phyloP scores from a whole-genome alignment of 2,329 filamentous ascomycete species.

The Juglanconis juglandina region DNA sequence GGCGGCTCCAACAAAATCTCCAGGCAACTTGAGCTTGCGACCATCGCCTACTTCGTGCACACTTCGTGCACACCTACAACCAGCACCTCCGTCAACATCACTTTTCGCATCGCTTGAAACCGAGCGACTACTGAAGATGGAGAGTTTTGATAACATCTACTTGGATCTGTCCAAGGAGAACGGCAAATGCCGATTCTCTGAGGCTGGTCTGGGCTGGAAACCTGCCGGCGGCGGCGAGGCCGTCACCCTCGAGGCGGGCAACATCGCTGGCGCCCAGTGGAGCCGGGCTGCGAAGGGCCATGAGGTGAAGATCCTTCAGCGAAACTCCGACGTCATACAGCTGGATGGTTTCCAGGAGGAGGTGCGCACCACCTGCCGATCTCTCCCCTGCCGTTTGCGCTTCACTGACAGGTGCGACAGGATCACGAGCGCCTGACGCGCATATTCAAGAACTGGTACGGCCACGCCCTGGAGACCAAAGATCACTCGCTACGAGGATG shows the following conservation, averaged over 20 bases:
- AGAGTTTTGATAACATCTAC: slow-evolving; percentile 97
- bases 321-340: slow-evolving; percentile 82
- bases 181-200: slow-evolving; percentile 91
- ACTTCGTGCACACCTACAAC: not conserved
- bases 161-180: slow-evolving; percentile 90
- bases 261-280: slow-evolving; percentile 88
- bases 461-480: slow-evolving; percentile 83
- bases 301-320: slow-evolving; percentile 86
- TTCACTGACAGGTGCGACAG: slow-evolving; percentile 36
- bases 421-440: slow-evolving; percentile 89
- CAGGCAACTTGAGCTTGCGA: not conserved
- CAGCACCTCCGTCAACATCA: not conserved
- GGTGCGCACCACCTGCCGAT: slow-evolving; percentile 31
- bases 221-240: slow-evolving; percentile 82
- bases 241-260: slow-evolving; percentile 84
- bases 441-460: slow-evolving; percentile 98
- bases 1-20: not conserved
- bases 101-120: not conserved
- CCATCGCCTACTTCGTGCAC: not conserved
- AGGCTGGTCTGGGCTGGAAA: slow-evolving; percentile 95
- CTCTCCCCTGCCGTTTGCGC: not conserved
- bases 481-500: slow-evolving; percentile 94
- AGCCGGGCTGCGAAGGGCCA: slow-evolving; percentile 88
- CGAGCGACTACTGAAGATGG: slow-evolving; percentile 32
- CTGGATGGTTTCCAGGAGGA: slow-evolving; percentile 93